Conservation (phyloP, 2,329 filamentous ascomycete genomes). For the Calonectria fujianensis region DNA sequence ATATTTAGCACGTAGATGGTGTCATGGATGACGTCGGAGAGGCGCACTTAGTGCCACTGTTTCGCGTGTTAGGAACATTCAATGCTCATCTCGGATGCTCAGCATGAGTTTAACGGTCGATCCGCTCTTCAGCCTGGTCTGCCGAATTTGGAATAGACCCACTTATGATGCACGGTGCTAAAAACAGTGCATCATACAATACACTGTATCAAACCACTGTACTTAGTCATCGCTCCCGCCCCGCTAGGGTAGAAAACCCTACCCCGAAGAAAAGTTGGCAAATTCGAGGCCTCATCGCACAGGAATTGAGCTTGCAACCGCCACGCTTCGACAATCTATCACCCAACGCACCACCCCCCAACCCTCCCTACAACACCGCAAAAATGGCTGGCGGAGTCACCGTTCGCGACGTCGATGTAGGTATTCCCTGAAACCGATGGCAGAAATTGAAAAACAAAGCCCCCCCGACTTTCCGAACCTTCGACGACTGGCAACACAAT, state of each 20-base stretch:
- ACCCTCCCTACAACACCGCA: constrained; percentile 69
- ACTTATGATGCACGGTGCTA: background rate
- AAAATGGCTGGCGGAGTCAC: constrained; percentile 87
- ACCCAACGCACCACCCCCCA: constrained; percentile 57
- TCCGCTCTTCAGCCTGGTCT: background rate
- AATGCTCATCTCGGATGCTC: background rate
- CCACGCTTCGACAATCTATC: constrained; percentile 57
- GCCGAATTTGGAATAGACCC: constrained; percentile 13
- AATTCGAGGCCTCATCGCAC: constrained; percentile 46
- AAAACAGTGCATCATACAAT: constrained; percentile 23
- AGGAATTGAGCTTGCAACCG: constrained; percentile 49
- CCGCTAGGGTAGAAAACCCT: constrained; percentile 61
- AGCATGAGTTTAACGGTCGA: background rate
- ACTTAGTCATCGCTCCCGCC: constrained; percentile 50
- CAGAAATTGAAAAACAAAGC: constrained; percentile 39
- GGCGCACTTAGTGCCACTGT: constrained; percentile 4
- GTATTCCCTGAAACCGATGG: constrained; percentile 63
- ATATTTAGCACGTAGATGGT: background rate
- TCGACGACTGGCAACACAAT: constrained; percentile 57
- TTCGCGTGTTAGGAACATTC: background rate
- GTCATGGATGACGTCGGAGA: background rate
- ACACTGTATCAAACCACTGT: constrained; percentile 44
- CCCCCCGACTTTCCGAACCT: constrained; percentile 35
- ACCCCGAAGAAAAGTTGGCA: constrained; percentile 54
- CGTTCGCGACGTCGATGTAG: constrained; percentile 91